A percentile compares a stretch with the other conserved stretches of the same genome.
Evolutionary conservation across 179 eudicot species (phyloP).

Genomic region (Actinidia polygama): DNA sequence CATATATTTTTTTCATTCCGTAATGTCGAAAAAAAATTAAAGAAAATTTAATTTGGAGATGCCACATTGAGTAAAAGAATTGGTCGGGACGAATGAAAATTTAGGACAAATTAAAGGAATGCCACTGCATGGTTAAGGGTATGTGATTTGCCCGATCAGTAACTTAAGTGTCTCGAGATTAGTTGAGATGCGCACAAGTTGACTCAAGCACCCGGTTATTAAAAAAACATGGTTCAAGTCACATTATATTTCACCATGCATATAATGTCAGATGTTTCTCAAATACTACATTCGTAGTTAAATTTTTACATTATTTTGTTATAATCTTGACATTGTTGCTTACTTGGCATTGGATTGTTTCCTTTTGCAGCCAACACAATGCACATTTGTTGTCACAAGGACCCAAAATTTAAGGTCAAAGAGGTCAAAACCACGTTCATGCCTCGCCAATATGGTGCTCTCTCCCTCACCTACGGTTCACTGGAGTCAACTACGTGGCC

Average conservation of each 20-base stretch:
- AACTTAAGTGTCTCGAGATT: no score
- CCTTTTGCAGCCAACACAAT: constrained; percentile 47
- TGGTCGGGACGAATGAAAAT: no score
- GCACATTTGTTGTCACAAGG: constrained; percentile 66
- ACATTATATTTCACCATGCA: neutral
- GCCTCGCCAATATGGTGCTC: constrained; percentile 62
- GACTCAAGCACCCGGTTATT: no score
- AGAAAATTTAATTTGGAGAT: no score
- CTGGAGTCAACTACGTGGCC: constrained; percentile 70
- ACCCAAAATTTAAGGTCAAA: constrained; percentile 66
- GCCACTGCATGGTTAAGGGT: no score
- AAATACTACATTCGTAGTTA: neutral
- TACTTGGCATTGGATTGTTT: neutral
- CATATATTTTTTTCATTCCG: no score
- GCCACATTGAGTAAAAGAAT: no score
- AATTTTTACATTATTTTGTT: neutral
- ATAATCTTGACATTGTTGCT: no score
- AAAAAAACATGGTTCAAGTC: neutral
- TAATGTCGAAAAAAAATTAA: no score
- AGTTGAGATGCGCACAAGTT: no score
- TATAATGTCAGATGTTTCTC: neutral
- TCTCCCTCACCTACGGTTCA: constrained; percentile 73
- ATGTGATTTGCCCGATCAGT: no score
- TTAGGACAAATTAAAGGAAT: no score
- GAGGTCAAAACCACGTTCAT: constrained; percentile 40